These are phyloP conservation scores for Cyclotella cryptica DNA, from an alignment of 108 stramenopile genomes.

Conservation along the genomic window DNA sequence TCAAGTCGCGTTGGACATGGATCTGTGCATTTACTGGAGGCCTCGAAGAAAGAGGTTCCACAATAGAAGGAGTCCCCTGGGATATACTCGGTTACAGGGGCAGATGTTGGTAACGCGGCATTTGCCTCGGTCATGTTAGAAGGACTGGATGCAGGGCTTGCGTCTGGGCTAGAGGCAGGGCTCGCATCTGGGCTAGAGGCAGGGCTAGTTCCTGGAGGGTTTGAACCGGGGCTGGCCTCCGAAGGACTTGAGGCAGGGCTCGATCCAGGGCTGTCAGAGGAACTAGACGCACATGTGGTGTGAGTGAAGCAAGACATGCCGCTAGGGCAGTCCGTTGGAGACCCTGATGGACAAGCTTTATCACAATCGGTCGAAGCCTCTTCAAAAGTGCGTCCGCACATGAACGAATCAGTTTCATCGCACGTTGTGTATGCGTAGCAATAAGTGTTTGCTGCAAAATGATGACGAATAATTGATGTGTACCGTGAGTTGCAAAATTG, in stretches of 20 bases:
- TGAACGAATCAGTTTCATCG: conserved; percentile 53
- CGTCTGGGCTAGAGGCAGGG: neutral
- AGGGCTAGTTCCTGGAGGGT: neutral
- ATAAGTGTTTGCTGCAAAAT: conserved; percentile 26
- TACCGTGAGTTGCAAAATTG: neutral
- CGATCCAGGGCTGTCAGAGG: conserved; percentile 1
- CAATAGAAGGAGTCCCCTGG: conserved; percentile 57
- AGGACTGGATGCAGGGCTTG: conserved; percentile 14
- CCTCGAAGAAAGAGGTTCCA: conserved; percentile 51
- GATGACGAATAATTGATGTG: neutral
- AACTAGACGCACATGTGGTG: conserved; percentile 66
- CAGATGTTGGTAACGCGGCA: conserved; percentile 17
- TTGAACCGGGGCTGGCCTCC: neutral
- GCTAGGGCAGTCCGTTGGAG: conserved; percentile 68
- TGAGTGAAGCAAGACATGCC: conserved; percentile 83
- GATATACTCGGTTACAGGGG: conserved; percentile 28
- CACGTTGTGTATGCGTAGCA: conserved; percentile 58
- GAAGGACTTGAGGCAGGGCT: conserved; percentile 3
- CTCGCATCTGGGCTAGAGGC: neutral
- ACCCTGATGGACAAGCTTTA: conserved; percentile 75
- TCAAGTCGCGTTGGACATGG: conserved; percentile 49
- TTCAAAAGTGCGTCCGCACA: conserved; percentile 83
- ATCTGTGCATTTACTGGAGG: conserved; percentile 43
- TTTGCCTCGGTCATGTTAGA: neutral
- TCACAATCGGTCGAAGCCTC: conserved; percentile 72